Base-by-base conservation (phyloP, 139 green algal species). In the Picochlorum sp. region DNA sequence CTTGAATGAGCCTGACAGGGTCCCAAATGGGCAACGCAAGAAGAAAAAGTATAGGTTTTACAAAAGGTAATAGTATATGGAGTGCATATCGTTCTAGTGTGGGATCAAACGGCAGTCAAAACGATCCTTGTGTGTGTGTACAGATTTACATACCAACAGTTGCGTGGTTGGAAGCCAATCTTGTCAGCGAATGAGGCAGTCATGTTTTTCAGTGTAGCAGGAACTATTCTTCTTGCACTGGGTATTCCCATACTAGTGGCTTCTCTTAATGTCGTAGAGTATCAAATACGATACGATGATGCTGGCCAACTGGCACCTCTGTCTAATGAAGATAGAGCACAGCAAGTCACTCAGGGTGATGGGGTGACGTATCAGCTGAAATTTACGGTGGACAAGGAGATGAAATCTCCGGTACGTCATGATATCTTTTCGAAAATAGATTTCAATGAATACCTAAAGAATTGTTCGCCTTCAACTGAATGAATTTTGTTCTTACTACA, bases 391-490 rank as follows among this genome's bases (percentile, higher is more conserved):
- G 22, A 45, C 28, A 52, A 68, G 25, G 18, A 41, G 26, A 74
- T 81, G 75, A 50, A 72, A 20, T 49, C 63, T 32, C 75, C 75
- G 51, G 70, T 88, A 44, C n/a, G 69, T 33, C 55, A 59, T 31
- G 29, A 31, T 12, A n/a, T n/a, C n/a, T n/a, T n/a, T n/a, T n/a
- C n/a, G n/a, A n/a, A n/a, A n/a, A n/a, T n/a, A n/a, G n/a, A n/a
- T n/a, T n/a, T n/a, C n/a, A n/a, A n/a, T n/a, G n/a, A n/a, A n/a
- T n/a, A n/a, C n/a, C n/a, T n/a, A n/a, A n/a, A n/a, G 18, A 47
- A 25, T 47, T 9, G 47, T 25, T 31, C 18, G 12, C 33, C 10
- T 9, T 9, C 10, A 12, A 25, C 47, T 55, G 26, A 9, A 43
- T 12, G 18, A 10, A 10, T 55, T 12, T 31, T 55, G 12, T 43